Conservation (phyloP, 2,329 filamentous ascomycete species). For the Epicoccum nigrum region DNA sequence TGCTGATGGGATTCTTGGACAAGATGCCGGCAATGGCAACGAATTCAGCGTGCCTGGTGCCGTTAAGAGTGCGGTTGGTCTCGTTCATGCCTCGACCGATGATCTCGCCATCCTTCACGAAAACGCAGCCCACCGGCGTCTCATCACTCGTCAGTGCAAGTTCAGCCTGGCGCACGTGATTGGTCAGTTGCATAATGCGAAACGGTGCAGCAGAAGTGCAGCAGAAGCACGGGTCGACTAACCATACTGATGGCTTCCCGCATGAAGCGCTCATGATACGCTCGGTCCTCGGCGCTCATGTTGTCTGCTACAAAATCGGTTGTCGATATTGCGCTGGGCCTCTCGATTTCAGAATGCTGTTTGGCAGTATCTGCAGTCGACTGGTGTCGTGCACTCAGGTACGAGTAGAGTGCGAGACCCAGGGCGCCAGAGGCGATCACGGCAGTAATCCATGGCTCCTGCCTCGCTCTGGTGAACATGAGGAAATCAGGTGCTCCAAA, state of each 20-base stretch:
- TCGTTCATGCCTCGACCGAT: slow-evolving; percentile 96
- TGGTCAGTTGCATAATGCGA: slow-evolving; percentile 27
- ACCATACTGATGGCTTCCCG: slow-evolving; percentile 87
- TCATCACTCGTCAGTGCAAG: slow-evolving; percentile 82
- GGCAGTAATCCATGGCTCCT: slow-evolving; percentile 31
- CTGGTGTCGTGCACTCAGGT: slow-evolving; percentile 20
- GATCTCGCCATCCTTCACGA: slow-evolving; percentile 78
- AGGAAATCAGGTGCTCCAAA: slow-evolving; percentile 23
- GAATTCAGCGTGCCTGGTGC: slow-evolving; percentile 94
- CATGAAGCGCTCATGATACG: slow-evolving; percentile 72
- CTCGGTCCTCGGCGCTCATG: slow-evolving; percentile 48
- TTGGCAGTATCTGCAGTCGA: slow-evolving; percentile 14
- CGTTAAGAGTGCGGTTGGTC: slow-evolving; percentile 67
- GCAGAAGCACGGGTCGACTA: slow-evolving; percentile 27
- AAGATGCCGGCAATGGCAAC: slow-evolving; percentile 77
- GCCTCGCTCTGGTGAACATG: slow-evolving; percentile 24
- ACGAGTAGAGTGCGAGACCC: slow-evolving; percentile 27
- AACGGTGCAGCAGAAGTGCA: slow-evolving; percentile 7
- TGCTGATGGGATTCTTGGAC: slow-evolving; percentile 66
- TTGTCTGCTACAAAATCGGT: slow-evolving; percentile 32
- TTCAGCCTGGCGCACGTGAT: slow-evolving; percentile 67
- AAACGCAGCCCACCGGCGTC: slow-evolving; percentile 94
- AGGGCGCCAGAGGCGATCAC: slow-evolving; percentile 28
- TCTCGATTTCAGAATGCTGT: slow-evolving; percentile 17
- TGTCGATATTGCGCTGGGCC: slow-evolving; percentile 35